Evolutionary conservation across 108 stramenopile species (phyloP), one percentile per base, ranked within the genome.

Genomic region (Cyclotella cryptica): DNA sequence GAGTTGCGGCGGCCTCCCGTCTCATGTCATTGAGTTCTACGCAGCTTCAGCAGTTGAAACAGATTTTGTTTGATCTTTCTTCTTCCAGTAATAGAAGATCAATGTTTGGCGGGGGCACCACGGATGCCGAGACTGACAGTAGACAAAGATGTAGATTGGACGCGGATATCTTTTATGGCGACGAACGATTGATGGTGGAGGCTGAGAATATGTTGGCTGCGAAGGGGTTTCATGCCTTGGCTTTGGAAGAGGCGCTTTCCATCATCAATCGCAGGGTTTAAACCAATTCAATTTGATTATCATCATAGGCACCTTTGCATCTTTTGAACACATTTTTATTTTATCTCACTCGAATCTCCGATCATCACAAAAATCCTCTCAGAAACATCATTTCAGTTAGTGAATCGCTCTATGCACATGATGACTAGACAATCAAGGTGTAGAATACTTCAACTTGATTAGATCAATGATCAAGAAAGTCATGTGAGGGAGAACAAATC

Each of bases 181-280:
- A 95, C 66, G 85, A 69, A 19, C 87, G 73, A n/a, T 39, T 92
- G 29, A 52, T 78, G 41, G 88, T 89, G 55, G 87, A 90, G 69
- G 91, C 93, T 15, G 53, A 75, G 17, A 74, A 66, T 39, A 95
- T 92, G 93, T 41, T 95, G 3, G 65, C 66, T 55, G 90, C 93
- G 24, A 95, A 92, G 66, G 88, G 88, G 3, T 80, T 88, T 47
- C 55, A 54, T 10, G 64, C 62, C 26, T 60, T 90, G 53, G 78
- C 85, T 0, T 52, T 95, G 47, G 89, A 77, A 41, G 90, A 94
- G 57, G 89, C 86, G 10, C 58, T 95, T 43, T 90, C 89, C 0
- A 87, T 95, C 46, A 61, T 95, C 21, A 92, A 92, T 81, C 86
- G 93, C 15, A 71, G 70, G 21, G 14, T 62, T 4, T 62, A 40